Percentiles rank a stretch among this genome's conserved stretches.
These are phyloP conservation scores for Fraxinus excelsior DNA, from an alignment of 257 asterid species.

Conservation along the genomic window DNA sequence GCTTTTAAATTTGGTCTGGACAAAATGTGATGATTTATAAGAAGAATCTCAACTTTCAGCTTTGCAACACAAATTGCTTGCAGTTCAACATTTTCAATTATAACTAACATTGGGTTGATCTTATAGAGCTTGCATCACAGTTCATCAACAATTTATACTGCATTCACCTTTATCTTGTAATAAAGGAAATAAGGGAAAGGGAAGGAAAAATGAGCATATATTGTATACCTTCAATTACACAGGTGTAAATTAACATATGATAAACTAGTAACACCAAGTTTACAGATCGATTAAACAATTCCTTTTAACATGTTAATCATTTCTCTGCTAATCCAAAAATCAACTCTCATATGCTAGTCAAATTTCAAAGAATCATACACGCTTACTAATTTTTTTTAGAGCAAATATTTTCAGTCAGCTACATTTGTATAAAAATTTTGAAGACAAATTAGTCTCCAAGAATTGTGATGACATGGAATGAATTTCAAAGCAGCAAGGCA, in stretches of 20 bases:
- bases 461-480: not conserved
- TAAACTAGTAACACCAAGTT: too few species aligned
- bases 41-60: not conserved
- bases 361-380: not conserved
- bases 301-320: too few species aligned
- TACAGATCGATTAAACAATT: too few species aligned
- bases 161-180: not conserved
- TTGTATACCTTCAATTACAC: not conserved
- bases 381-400: too few species aligned
- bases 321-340: too few species aligned
- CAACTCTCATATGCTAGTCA: too few species aligned
- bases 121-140: too few species aligned
- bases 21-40: not conserved
- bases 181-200: not conserved
- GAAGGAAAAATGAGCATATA: not conserved
- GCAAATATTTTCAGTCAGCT: not conserved
- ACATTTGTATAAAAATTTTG: too few species aligned
- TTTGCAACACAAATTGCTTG: too few species aligned
- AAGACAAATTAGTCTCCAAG: not conserved
- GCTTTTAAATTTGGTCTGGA: not conserved
- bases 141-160: not conserved
- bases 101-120: not conserved
- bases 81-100: not conserved
- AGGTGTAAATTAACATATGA: not conserved
- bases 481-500: too few species aligned